Percentiles rank a stretch among this genome's conserved stretches.
Conservation (phyloP, 1,284 basidiomycete species). For the Pholiota adiposa region DNA sequence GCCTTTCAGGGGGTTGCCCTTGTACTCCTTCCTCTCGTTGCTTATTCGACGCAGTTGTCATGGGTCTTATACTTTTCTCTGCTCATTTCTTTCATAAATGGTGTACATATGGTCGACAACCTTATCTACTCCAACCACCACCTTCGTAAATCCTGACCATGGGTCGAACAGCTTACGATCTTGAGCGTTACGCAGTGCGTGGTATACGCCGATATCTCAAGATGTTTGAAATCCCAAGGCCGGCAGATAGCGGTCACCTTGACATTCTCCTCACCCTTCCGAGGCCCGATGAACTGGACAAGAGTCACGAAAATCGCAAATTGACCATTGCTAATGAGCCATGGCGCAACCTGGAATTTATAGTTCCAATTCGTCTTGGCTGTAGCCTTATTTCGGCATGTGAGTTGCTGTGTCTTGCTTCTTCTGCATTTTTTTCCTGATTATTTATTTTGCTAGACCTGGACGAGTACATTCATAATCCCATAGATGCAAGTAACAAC, state of each 20-base stretch:
- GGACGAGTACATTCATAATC: background rate
- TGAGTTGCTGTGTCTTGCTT: background rate
- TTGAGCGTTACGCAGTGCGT: conserved; percentile 15
- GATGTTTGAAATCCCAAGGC: conserved; percentile 22
- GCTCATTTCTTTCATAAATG: background rate
- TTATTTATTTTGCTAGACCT: background rate
- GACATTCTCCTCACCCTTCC: conserved; percentile 4
- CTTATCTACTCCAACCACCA: background rate
- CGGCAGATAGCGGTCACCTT: conserved; percentile 5
- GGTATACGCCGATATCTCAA: conserved; percentile 9
- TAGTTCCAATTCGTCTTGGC: conserved; percentile 1
- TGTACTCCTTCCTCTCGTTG: background rate
- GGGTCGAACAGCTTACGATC: conserved; percentile 25
- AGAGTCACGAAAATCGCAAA: conserved; percentile 16
- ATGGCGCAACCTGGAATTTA: conserved; percentile 17
- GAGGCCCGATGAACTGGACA: conserved; percentile 7
- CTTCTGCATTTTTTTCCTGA: background rate
- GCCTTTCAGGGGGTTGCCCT: conserved; percentile 2
- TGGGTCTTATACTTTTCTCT: conserved; percentile 4
- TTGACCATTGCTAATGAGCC: conserved; percentile 11
- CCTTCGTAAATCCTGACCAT: conserved; percentile 11
- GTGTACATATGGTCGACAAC: background rate
- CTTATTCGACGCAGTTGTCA: conserved; percentile 2
- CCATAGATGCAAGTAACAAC: background rate
- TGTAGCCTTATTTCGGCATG: background rate